Conservation (phyloP, 306 rosid species). For the Oxytropis ochrocephala region DNA sequence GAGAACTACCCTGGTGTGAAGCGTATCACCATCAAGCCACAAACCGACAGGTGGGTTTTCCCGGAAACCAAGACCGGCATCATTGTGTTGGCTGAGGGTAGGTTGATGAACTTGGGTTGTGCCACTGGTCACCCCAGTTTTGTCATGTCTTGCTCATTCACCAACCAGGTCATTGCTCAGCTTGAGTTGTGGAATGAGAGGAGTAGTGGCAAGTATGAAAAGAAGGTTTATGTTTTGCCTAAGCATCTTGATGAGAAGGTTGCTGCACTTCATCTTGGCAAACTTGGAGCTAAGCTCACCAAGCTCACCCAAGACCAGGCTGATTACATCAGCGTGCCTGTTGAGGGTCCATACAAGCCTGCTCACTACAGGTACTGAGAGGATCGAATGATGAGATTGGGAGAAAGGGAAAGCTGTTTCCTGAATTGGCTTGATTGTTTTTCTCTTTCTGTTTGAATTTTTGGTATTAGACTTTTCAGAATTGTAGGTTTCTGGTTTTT, state of each 20-base stretch:
- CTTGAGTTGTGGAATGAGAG: conserved; percentile 96
- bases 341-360: conserved; percentile 98
- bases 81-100: conserved; percentile 89
- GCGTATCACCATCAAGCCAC: conserved; percentile 95
- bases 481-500: conserved; percentile 23
- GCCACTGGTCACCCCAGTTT: conserved; percentile 99
- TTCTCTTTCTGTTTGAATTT: background rate
- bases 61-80: conserved; percentile 71
- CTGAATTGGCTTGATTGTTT: conserved; percentile 15
- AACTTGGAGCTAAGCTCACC: conserved; percentile 97
- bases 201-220: conserved; percentile 65
- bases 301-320: conserved; percentile 70
- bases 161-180: conserved; percentile 98
- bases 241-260: conserved; percentile 99
- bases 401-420: background rate
- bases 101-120: conserved; percentile 98
- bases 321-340: conserved; percentile 83
- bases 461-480: background rate
- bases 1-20: conserved; percentile 85
- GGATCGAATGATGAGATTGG: background rate
- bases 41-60: conserved; percentile 95
- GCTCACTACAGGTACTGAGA: conserved; percentile 78
- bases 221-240: conserved; percentile 90
- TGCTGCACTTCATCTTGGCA: conserved; percentile 89
- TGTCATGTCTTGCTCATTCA: conserved; percentile 98